Evolutionary conservation across 176 grass and related monocot species (phyloP).

Genomic region (Zoysia japonica): DNA sequence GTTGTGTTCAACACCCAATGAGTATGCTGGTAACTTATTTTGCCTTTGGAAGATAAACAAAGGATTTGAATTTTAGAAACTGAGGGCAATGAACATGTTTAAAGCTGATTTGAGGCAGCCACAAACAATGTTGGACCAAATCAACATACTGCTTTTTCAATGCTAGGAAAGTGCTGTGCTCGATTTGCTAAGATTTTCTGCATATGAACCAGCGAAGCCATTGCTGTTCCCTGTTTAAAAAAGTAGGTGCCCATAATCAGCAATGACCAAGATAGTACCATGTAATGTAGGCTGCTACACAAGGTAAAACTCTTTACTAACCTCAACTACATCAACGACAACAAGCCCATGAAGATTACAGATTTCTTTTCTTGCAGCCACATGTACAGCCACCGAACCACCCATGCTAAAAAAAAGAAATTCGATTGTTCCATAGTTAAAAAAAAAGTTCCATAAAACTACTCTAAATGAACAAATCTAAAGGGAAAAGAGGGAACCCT

Average conservation of each 20-base stretch:
- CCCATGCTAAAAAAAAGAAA: slow-evolving; percentile 61
- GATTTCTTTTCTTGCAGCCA: slow-evolving; percentile 76
- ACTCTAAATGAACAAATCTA: neutral
- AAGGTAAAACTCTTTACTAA: slow-evolving; percentile 48
- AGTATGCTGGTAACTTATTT: slow-evolving; percentile 5
- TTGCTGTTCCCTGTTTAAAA: slow-evolving; percentile 81
- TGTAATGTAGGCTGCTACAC: neutral
- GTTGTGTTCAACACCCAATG: slow-evolving; percentile 13
- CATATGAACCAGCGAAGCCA: slow-evolving; percentile 96
- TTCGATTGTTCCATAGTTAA: neutral
- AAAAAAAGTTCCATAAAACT: neutral
- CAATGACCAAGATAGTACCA: slow-evolving; percentile 9
- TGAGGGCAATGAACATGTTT: neutral
- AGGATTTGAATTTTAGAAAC: neutral
- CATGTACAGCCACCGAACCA: slow-evolving; percentile 92
- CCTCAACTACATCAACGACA: slow-evolving; percentile 98
- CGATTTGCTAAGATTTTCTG: slow-evolving; percentile 87
- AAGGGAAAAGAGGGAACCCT: neutral
- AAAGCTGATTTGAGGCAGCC: slow-evolving; percentile 30
- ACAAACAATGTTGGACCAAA: slow-evolving; percentile 8
- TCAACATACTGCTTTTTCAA: slow-evolving; percentile 89
- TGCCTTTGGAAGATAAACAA: slow-evolving; percentile 9
- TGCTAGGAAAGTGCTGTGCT: slow-evolving; percentile 70
- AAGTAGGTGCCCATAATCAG: slow-evolving; percentile 4
- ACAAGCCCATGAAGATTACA: slow-evolving; percentile 80